A percentile compares a stretch with the other conserved stretches of the same genome.
Conservation (phyloP, 108 stramenopile genomes). For the Mediolabrus comicus region DNA sequence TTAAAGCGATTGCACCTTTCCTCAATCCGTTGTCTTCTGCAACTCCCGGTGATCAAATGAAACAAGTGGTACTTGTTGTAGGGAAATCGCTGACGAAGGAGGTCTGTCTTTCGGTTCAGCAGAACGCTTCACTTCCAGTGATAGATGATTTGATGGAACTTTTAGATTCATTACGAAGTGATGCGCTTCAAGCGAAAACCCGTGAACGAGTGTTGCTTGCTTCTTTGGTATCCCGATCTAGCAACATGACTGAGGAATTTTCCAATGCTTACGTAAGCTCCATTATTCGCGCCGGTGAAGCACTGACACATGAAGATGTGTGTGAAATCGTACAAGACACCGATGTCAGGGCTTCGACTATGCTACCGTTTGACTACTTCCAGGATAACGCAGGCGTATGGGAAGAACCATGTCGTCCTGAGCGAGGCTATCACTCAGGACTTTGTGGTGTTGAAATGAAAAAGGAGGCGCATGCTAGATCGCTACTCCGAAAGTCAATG, state of each 20-base stretch:
- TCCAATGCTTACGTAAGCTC: slow-evolving; percentile 82
- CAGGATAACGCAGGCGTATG: slow-evolving; percentile 71
- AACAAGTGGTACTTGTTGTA: slow-evolving; percentile 52
- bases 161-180: slow-evolving; percentile 64
- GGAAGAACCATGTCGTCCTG: slow-evolving; percentile 85
- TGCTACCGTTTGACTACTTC: slow-evolving; percentile 84
- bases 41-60: slow-evolving; percentile 5
- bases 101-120: slow-evolving; percentile 8
- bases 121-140: slow-evolving; percentile 52
- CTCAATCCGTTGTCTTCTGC: slow-evolving; percentile 13
- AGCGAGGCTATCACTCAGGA: slow-evolving; percentile 49
- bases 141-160: slow-evolving; percentile 54
- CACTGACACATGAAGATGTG: slow-evolving; percentile 76
- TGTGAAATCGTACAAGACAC: slow-evolving; percentile 81
- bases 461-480: slow-evolving; percentile 72
- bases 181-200: slow-evolving; percentile 65
- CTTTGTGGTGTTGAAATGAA: slow-evolving; percentile 68
- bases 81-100: slow-evolving; percentile 53
- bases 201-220: slow-evolving; percentile 79
- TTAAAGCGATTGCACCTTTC: slow-evolving; percentile 42
- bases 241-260: slow-evolving; percentile 80
- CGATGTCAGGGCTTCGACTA: slow-evolving; percentile 61
- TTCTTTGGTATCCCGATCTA: slow-evolving; percentile 53
- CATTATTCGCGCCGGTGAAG: slow-evolving; percentile 81
- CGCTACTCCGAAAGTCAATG: slow-evolving; percentile 81